A percentile compares a stretch with the other conserved stretches of the same genome.
phyloP scores from a whole-genome alignment of 2,329 filamentous ascomycete species.

The Talaromyces sp. region DNA sequence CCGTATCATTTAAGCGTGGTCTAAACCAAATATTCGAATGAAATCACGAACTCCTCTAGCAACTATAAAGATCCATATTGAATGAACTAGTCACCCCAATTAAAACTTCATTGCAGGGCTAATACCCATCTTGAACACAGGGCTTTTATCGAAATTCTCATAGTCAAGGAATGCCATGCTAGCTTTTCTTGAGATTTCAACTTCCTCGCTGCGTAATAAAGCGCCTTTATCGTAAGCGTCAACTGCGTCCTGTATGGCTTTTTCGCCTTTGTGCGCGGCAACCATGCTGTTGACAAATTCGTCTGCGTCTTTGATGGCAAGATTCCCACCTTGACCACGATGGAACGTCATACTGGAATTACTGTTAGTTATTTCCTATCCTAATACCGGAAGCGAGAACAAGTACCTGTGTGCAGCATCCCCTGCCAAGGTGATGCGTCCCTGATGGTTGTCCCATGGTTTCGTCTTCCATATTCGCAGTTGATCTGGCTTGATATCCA shows the following conservation, averaged over 20 bases:
- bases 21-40: background rate
- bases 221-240: constrained; percentile 6
- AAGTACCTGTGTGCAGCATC: constrained; percentile 5
- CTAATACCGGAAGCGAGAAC: background rate
- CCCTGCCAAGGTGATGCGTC: constrained; percentile 4
- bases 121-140: constrained; percentile 2
- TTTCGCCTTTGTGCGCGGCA: background rate
- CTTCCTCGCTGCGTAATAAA: constrained; percentile 4
- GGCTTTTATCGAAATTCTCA: constrained; percentile 1
- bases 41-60: background rate
- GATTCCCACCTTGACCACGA: constrained; percentile 7
- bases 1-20: background rate
- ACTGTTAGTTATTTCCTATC: background rate
- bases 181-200: constrained; percentile 5
- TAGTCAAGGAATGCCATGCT: constrained; percentile 8
- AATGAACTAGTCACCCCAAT: background rate
- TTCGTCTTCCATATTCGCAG: constrained; percentile 8
- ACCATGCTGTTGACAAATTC: constrained; percentile 4
- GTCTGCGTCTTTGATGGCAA: constrained; percentile 7
- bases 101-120: constrained; percentile 2
- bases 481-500: constrained; percentile 2
- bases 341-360: constrained; percentile 6
- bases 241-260: background rate
- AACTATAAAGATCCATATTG: background rate
- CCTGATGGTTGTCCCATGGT: constrained; percentile 4